Evolutionary conservation across 495 filamentous ascomycete species (phyloP), one percentile per base, ranked within the genome.

Genomic region (Penicillium robsamsonii): DNA sequence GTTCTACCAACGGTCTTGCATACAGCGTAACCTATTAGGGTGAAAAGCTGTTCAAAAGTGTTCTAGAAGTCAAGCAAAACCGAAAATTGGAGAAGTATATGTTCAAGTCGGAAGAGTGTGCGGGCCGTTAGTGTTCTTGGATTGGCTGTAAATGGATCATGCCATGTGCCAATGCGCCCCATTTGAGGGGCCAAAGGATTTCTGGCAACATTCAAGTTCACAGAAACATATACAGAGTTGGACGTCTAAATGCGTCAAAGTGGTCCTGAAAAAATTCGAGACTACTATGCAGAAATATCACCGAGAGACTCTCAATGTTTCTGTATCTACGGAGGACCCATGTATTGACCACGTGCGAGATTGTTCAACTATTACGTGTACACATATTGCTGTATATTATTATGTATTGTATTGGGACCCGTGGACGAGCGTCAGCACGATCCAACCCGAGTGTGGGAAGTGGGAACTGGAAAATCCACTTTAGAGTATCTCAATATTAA

Each of bases 401-500:
- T n/a, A n/a, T n/a, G 35, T 38, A 38, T 25, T 22, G 38, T 35
- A 45, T 38, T 10, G 9, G 33, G 22, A 22, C 22, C 22, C 22
- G 22, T 22, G 42, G 20, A 35, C 30, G 41, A 46, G 52, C 52
- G 43, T 17, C 31, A 45, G 52, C 42, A 46, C 42, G 22, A 54
- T 54, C 25, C 22, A 53, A 46, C 42, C 50, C 27, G 17, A 25
- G 27, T 29, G 27, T 27, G 25, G 50, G 44, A 42, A 44, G 50
- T 53, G 50, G 50, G 29, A 53, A 13, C 41, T 30, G 22, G 20
- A 11, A 45, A 37, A 44, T 25, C 50, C 50, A 53, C 50, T 45
- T 45, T 44, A 33, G 41, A 53, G 27, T 53, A 17, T 9, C 40
- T 31, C 18, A 29, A 22, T 35, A 25, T 53, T 33, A 13, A 45